Evolutionary conservation across 2,329 filamentous ascomycete genomes (phyloP), one percentile per base, ranked within the genome.

Genomic region (Ophiostoma novo-ulmi): DNA sequence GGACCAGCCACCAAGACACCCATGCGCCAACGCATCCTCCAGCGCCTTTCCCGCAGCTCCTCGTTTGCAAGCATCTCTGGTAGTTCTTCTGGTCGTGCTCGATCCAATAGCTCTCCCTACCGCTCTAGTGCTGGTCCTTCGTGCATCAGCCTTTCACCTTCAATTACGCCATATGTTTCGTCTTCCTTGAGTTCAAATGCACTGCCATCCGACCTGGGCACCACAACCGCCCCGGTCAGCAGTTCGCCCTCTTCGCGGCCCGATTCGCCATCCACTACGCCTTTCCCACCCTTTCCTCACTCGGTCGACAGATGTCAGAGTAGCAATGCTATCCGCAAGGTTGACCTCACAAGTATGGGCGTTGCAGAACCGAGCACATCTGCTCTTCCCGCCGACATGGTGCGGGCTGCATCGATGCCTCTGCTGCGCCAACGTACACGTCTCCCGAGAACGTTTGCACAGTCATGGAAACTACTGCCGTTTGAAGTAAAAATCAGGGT

Each of bases 391-490:
- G 80, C 83, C 38, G 90, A 91, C 17, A 72, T 91, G 64, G 36
- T 48, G 20, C 36, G 70, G 11, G 10, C 61, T 4, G 67, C 70
- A 2, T 67, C 70, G 36, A n/a, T 61, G 36, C 58, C 72, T 13
- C 13, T 69, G 14, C 26, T 41, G 52, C 52, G 52, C 52, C 52
- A 58, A 6, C 14, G 39, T 6, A 48, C 61, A 3, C 83, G 85
- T 66, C 83, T 79, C n/a, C 78, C 74, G 76, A 82, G 80, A 74
- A 74, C 75, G 2, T 78, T 81, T 10, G 84, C 85, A 78, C 87
- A 91, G 74, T 91, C 96, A 74, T 97, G 94, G 93, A 85, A 83
- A 14, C 85, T 87, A 61, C 86, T 98, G 83, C 95, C 95, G 0
- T 83, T 89, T 67, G 95, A 99, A 81, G 84, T 98, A 70, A 89